Percentiles rank a stretch among this genome's conserved stretches.
phyloP scores from a whole-genome alignment of 2,329 filamentous ascomycete genomes.

The Dactylella cylindrospora region DNA sequence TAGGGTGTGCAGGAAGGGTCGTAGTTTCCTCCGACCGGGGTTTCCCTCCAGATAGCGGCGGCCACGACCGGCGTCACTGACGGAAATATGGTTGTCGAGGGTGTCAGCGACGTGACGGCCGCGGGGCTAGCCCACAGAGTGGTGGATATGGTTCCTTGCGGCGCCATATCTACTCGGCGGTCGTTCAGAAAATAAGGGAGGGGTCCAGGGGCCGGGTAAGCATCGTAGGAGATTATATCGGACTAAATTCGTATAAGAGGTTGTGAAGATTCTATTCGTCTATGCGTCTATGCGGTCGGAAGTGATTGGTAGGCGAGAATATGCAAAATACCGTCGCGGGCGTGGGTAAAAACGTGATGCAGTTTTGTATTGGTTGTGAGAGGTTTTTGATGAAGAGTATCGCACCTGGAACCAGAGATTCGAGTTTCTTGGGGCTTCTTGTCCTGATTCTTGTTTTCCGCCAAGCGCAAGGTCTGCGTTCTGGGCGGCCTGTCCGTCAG shows the following conservation, averaged over 20 bases:
- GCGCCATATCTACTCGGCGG: slow-evolving; percentile 36
- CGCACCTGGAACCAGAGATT: slow-evolving; percentile 28
- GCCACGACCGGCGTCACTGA: slow-evolving; percentile 17
- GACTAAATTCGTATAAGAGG: slow-evolving; percentile 21
- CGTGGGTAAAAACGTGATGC: slow-evolving; percentile 19
- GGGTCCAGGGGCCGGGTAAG: slow-evolving; percentile 36
- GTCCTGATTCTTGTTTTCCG: slow-evolving; percentile 44
- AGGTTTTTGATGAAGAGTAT: too few species aligned
- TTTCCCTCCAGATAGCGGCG: slow-evolving; percentile 38
- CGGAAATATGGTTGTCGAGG: neutral
- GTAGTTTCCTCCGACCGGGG: slow-evolving; percentile 18
- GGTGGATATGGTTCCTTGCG: slow-evolving; percentile 16
- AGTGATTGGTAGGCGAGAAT: neutral
- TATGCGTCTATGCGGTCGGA: neutral
- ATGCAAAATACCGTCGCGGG: neutral
- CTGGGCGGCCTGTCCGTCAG: slow-evolving; percentile 17
- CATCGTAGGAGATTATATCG: too few species aligned
- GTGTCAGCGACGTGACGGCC: slow-evolving; percentile 7
- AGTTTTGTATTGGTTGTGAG: too few species aligned
- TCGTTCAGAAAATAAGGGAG: slow-evolving; percentile 33
- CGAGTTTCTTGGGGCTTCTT: slow-evolving; percentile 41
- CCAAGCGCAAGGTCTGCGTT: slow-evolving; percentile 23
- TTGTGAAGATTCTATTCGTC: too few species aligned
- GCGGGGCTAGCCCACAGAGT: slow-evolving; percentile 20
- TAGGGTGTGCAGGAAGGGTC: slow-evolving; percentile 46